These are phyloP conservation scores for Botrytis medusae DNA, from an alignment of 2,329 filamentous ascomycete genomes.

Conservation along the genomic window DNA sequence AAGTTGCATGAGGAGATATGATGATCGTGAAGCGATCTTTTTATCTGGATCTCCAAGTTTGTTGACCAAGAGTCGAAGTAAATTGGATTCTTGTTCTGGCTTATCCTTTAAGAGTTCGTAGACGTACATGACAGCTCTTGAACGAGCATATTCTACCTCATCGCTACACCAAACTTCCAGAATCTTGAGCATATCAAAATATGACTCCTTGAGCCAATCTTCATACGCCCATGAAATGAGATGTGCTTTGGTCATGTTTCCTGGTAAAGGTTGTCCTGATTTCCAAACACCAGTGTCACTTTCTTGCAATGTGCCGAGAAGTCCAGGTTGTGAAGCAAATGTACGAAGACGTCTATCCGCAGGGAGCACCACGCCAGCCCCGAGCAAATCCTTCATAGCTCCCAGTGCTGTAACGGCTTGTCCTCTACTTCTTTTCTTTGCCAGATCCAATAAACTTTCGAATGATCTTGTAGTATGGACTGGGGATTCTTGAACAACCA, in stretches of 20 bases:
- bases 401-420: slow-evolving; percentile 91
- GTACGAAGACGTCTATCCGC: slow-evolving; percentile 75
- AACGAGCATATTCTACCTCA: slow-evolving; percentile 90
- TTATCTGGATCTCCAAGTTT: slow-evolving; percentile 94
- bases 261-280: slow-evolving; percentile 67
- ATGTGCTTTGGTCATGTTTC: slow-evolving; percentile 71
- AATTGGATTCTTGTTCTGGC: slow-evolving; percentile 93
- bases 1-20: slow-evolving; percentile 89
- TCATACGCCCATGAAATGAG: slow-evolving; percentile 89
- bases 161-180: slow-evolving; percentile 93
- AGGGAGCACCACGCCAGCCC: slow-evolving; percentile 82
- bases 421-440: slow-evolving; percentile 90
- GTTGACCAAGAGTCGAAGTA: slow-evolving; percentile 88
- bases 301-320: slow-evolving; percentile 70
- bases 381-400: slow-evolving; percentile 90
- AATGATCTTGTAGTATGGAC: slow-evolving; percentile 89
- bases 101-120: slow-evolving; percentile 92
- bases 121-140: slow-evolving; percentile 84
- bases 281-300: slow-evolving; percentile 61
- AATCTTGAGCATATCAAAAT: slow-evolving; percentile 89
- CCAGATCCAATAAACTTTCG: slow-evolving; percentile 76
- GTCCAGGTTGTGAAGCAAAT: slow-evolving; percentile 76
- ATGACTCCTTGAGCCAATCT: slow-evolving; percentile 90
- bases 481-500: slow-evolving; percentile 94
- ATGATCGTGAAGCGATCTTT: slow-evolving; percentile 92